Conservation (phyloP, 306 rosid species). For the Trifolium dubium region DNA sequence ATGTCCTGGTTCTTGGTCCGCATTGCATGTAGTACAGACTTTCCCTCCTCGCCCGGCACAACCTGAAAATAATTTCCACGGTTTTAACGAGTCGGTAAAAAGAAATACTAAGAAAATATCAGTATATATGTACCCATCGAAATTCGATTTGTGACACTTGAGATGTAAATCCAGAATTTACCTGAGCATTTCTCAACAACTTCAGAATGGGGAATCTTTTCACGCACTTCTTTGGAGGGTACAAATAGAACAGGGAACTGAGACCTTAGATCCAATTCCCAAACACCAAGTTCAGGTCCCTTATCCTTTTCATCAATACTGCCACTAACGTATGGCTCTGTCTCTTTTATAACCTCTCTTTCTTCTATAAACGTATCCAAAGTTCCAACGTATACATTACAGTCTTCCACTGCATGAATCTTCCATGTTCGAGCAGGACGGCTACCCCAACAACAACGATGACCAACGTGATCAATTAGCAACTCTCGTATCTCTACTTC, state of each 20-base stretch:
- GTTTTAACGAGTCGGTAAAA: constrained; percentile 25
- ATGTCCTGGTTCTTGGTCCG: constrained; percentile 78
- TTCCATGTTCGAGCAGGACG: constrained; percentile 97
- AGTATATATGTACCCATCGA: background rate
- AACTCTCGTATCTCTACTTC: constrained; percentile 94
- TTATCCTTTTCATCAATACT: constrained; percentile 73
- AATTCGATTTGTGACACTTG: constrained; percentile 10
- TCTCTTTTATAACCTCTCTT: constrained; percentile 74
- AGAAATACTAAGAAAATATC: constrained; percentile 11
- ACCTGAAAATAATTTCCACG: constrained; percentile 54
- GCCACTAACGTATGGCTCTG: constrained; percentile 67
- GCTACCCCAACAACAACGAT: constrained; percentile 98
- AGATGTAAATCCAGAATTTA: constrained; percentile 41
- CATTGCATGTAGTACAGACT: constrained; percentile 69
- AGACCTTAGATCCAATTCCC: constrained; percentile 91
- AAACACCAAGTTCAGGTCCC: constrained; percentile 77
- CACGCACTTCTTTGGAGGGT: constrained; percentile 65
- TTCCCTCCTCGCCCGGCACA: constrained; percentile 78
- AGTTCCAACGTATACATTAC: constrained; percentile 90
- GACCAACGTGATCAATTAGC: constrained; percentile 95
- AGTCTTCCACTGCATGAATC: constrained; percentile 85
- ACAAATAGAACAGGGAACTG: constrained; percentile 84
- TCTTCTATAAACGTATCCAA: constrained; percentile 93
- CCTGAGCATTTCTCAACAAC: constrained; percentile 82
- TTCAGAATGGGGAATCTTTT: constrained; percentile 85